These are phyloP conservation scores for Penicillium verrucosum DNA, from an alignment of 2,329 filamentous ascomycete genomes.

Conservation along the genomic window DNA sequence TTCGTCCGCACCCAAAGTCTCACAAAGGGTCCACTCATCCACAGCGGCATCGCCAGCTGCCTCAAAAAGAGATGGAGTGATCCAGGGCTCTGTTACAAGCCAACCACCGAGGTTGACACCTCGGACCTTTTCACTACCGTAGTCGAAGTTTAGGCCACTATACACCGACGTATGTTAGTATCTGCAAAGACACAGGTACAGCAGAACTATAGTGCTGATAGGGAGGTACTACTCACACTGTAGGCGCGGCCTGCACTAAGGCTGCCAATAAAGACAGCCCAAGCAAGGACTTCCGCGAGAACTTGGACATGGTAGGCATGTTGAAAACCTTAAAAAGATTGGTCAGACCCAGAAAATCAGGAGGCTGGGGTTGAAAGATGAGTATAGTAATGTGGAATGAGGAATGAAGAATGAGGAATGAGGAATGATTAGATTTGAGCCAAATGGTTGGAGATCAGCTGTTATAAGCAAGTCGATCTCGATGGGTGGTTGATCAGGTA, in stretches of 20 bases:
- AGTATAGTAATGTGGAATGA: conserved; percentile 15
- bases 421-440: conserved; percentile 17
- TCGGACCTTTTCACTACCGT: conserved; percentile 54
- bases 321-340: conserved; percentile 13
- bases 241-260: conserved; percentile 20
- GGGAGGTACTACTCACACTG: conserved; percentile 24
- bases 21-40: conserved; percentile 57
- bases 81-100: conserved; percentile 64
- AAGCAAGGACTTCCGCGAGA: conserved; percentile 24
- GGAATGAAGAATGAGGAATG: conserved; percentile 18
- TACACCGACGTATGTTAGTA: not conserved
- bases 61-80: conserved; percentile 61
- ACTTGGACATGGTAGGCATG: conserved; percentile 25
- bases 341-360: conserved; percentile 30
- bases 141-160: conserved; percentile 47
- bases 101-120: conserved; percentile 66
- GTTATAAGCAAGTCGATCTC: conserved; percentile 31
- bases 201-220: not conserved
- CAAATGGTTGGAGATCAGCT: conserved; percentile 27
- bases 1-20: conserved; percentile 49
- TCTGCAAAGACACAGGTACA: not conserved
- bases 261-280: conserved; percentile 27
- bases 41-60: conserved; percentile 48
- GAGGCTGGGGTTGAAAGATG: conserved; percentile 24
- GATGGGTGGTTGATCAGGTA: conserved; percentile 4